Evolutionary conservation across 2,329 filamentous ascomycete genomes (phyloP), one percentile per base, ranked within the genome.

Genomic region (Monosporascus sp.): DNA sequence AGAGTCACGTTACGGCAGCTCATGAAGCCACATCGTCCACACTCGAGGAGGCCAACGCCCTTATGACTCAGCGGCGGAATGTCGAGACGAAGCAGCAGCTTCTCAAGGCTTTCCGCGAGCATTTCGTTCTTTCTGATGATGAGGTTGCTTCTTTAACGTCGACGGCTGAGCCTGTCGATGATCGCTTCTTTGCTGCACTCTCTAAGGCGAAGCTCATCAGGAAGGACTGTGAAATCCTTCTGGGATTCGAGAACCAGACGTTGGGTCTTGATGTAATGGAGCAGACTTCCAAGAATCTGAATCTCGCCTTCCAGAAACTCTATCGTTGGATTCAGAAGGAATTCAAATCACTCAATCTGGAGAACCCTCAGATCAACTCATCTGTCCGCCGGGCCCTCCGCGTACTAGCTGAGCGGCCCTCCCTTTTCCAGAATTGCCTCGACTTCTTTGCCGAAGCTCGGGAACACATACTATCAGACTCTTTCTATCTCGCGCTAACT

Each of bases 241-340:
- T 99, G 1, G 93, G 92, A 2, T 89, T 91, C 31, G 92, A 97
- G 68, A 90, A 91, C 62, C 92, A 97, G 71, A 86, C 86, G 8
- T 74, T 97, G 0, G 94, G 93, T 0, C 76, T 95, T 4, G 92
- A 97, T 63, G 82, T 97, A 48, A 92, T 97, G 79, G 93, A 97
- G 58, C 85, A 93, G 68, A 93, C 87, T 52, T 92, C 91, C 0
- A 91, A 90, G 55, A 85, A 90, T 57, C 79, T 99, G 49, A 94
- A 96, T 64, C 80, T 86, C 17, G 93, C 90, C 5, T 99, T 94
- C 63, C 93, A 99, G 67, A 99, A 97, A 68, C 80, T 99, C 3
- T 97, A 96, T 71, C 86, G 90, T 63, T 99, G 93, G 93, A 86
- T 96, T 20, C 92, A 97, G 68, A 86, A 88, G 55, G 91, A 97